phyloP scores from a whole-genome alignment of 352 stramenopile species.

The Phytophthora litchii region DNA sequence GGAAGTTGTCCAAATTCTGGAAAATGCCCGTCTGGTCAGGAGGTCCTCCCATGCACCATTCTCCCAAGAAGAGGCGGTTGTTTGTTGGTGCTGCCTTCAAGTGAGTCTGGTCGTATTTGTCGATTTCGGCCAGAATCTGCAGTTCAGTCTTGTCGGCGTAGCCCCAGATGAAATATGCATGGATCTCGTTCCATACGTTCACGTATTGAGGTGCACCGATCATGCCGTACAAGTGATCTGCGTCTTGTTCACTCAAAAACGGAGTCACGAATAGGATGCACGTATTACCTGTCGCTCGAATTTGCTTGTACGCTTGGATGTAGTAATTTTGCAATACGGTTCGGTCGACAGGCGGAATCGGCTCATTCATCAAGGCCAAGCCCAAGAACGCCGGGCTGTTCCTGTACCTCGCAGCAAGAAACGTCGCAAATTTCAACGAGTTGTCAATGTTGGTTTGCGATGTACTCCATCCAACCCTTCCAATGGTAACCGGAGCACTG shows the following conservation, averaged over 20 bases:
- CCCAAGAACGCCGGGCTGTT: conserved; percentile 53
- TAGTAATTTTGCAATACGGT: conserved; percentile 44
- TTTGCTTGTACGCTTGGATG: conserved; percentile 39
- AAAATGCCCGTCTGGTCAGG: conserved; percentile 35
- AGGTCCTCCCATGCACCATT: conserved; percentile 56
- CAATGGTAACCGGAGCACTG: conserved; percentile 32
- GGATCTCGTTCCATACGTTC: conserved; percentile 69
- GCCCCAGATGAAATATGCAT: conserved; percentile 63
- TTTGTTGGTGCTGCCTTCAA: conserved; percentile 11
- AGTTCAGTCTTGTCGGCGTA: conserved; percentile 35
- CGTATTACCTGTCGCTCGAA: conserved; percentile 45
- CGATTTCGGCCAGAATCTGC: conserved; percentile 23
- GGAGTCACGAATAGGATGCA: conserved; percentile 54
- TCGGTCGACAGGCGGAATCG: conserved; percentile 24
- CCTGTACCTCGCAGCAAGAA: conserved; percentile 51
- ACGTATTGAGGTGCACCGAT: conserved; percentile 37
- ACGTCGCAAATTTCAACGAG: conserved; percentile 44
- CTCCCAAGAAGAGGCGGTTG: conserved; percentile 45
- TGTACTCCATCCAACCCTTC: conserved; percentile 29
- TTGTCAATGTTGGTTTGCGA: conserved; percentile 36
- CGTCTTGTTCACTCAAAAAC: conserved; percentile 45
- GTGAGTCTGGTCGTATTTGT: conserved; percentile 31
- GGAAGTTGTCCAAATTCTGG: conserved; percentile 35
- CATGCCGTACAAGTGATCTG: conserved; percentile 28
- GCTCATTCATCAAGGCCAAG: conserved; percentile 64